Evolutionary conservation across 331 rosid species (phyloP), one percentile per base, ranked within the genome.

Genomic region (Spiraea crenata): DNA sequence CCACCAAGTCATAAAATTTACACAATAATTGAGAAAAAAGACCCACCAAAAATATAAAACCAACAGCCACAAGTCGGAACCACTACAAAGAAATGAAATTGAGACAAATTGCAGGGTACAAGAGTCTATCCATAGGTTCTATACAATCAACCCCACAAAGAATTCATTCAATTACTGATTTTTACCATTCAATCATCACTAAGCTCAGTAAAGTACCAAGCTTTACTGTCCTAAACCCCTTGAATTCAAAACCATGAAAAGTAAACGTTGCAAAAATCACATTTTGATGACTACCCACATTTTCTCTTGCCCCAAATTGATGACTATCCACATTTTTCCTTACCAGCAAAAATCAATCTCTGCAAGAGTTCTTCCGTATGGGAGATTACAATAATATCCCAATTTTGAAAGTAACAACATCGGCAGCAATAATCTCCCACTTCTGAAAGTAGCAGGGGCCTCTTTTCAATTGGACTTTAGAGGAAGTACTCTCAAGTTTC

Each of bases 251-350:
- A 9, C 38, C 59, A 73, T 8, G 9, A 11, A 17, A 60, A 60
- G 48, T 3, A 9, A 61, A 40, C 66, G 14, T 40, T 7, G 46
- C 7, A 39, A 37, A 38, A 19, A 62, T 41, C 37, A 52, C 35
- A 55, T 37, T 76, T 5, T 35, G 61, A 76, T 19, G 37, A 9
- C 10, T 0, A 20, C 50, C 51, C 66, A 69, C 59, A 52, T 34
- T 60, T 52, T 57, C 4, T 44, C 1, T 47, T 14, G 20, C 9
- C 15, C 57, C 31, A 37, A 17, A 61, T 15, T 51, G 61, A 65
- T 67, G 31, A 25, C 31, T 25, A 25, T 2, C 31, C 31, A 25
- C 31, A 25, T 25, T 25, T 25, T 25, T 25, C 31, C 31, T 25
- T 25, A 25, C 31, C 31, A 25, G 31, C 31, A 25, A 25, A 25